Percentiles rank a stretch among this genome's conserved stretches.
Conservation (phyloP, 2,329 filamentous ascomycete species). For the Myotisia sp. region DNA sequence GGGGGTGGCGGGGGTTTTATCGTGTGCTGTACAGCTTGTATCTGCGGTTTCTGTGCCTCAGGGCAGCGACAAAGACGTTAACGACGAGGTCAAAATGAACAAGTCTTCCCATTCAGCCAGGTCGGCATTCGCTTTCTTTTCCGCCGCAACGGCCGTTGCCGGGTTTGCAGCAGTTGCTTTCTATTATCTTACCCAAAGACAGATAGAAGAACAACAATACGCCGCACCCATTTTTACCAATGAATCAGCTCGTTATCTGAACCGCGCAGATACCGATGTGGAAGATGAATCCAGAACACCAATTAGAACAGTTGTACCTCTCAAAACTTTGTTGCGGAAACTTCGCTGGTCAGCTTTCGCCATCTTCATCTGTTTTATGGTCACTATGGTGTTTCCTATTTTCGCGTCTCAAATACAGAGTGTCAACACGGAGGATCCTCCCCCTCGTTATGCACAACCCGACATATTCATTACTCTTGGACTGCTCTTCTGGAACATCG, state of each 20-base stretch:
- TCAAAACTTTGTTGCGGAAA: conserved; percentile 58
- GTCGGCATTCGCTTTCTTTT: conserved; percentile 80
- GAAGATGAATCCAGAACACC: conserved; percentile 21
- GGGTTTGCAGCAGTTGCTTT: conserved; percentile 57
- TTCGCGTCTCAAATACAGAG: conserved; percentile 60
- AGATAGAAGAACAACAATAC: conserved; percentile 11
- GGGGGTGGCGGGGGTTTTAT: conserved; percentile 78
- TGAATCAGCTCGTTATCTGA: no score
- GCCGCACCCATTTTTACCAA: conserved; percentile 21
- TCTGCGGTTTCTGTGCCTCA: conserved; percentile 56
- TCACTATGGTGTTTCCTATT: conserved; percentile 92
- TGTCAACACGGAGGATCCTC: conserved; percentile 33
- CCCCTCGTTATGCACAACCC: conserved; percentile 48
- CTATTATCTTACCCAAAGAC: conserved; percentile 52
- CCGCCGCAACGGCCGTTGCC: conserved; percentile 70
- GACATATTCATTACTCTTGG: conserved; percentile 75
- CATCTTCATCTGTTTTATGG: conserved; percentile 63
- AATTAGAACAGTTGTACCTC: conserved; percentile 37
- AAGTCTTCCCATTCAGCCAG: conserved; percentile 39
- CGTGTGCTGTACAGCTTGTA: conserved; percentile 71
- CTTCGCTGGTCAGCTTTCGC: conserved; percentile 64
- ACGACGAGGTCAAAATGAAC: conserved; percentile 24
- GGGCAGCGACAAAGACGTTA: no score
- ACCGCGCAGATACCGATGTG: conserved; percentile 17
- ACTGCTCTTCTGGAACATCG: conserved; percentile 87